A percentile compares a stretch with the other conserved stretches of the same genome.
These are phyloP conservation scores for Aspergillus versicolor DNA, from an alignment of 2,329 filamentous ascomycete species.

Conservation along the genomic window DNA sequence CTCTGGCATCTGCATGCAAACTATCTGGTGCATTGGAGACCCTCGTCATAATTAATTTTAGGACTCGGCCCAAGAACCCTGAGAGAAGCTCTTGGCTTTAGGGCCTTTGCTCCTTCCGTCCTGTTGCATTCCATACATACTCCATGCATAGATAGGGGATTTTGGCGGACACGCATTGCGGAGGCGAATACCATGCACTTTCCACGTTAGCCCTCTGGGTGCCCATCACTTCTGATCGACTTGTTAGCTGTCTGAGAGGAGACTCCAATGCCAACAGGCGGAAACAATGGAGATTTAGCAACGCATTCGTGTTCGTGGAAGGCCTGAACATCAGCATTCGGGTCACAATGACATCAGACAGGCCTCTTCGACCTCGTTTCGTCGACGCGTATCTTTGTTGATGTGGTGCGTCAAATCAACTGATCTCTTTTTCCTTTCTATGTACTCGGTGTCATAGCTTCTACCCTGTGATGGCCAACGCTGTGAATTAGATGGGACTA, in stretches of 20 bases:
- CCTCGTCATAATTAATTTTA: not conserved
- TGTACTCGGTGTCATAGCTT: no score
- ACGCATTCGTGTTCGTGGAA: not conserved
- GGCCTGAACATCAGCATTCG: not conserved
- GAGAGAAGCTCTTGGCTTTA: slow-evolving; percentile 4
- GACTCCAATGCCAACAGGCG: not conserved
- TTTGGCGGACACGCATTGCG: not conserved
- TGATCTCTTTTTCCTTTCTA: not conserved
- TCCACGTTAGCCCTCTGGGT: not conserved
- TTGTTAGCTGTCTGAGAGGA: not conserved
- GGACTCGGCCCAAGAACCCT: not conserved
- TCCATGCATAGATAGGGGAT: not conserved
- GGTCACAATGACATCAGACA: slow-evolving; percentile 2
- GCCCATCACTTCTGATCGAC: not conserved
- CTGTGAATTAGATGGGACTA: no score
- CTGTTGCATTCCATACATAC: not conserved
- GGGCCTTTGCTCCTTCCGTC: not conserved
- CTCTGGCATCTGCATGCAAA: slow-evolving; percentile 1
- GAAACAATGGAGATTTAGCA: not conserved
- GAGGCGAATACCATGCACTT: slow-evolving; percentile 1
- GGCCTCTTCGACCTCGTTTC: not conserved
- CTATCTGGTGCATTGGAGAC: not conserved
- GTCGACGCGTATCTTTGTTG: not conserved
- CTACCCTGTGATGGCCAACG: no score
- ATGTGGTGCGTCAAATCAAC: not conserved